A percentile compares a stretch with the other conserved stretches of the same genome.
Conservation (phyloP, 2,329 filamentous ascomycete genomes). For the Fusarium verrucosum region DNA sequence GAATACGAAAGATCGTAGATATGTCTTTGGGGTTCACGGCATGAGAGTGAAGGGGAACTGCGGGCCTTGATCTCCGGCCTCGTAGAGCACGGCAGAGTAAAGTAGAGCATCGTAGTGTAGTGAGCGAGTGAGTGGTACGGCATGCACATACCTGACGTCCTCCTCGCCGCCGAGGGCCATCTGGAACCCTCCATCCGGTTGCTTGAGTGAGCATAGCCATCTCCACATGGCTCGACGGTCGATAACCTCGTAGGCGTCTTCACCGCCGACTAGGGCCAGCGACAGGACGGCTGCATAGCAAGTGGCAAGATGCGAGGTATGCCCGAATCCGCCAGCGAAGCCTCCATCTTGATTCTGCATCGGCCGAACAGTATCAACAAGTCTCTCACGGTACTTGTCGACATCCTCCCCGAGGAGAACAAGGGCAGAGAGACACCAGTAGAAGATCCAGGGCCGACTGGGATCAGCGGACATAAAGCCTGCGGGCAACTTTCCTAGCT, state of each 20-base stretch:
- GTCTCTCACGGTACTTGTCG: conserved; percentile 70
- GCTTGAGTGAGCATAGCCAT: conserved; percentile 88
- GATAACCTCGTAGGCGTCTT: conserved; percentile 77
- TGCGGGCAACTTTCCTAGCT: conserved; percentile 70
- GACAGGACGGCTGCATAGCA: conserved; percentile 87
- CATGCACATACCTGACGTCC: conserved; percentile 77
- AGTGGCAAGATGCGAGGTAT: conserved; percentile 86
- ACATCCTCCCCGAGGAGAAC: conserved; percentile 79
- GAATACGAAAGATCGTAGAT: background rate
- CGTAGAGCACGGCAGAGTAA: background rate
- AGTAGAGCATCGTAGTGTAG: background rate
- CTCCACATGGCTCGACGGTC: conserved; percentile 89
- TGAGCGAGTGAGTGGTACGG: too few relatives aligned
- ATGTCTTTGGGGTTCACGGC: conserved; percentile 4
- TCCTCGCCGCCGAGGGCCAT: conserved; percentile 89
- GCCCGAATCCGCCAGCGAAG: conserved; percentile 93
- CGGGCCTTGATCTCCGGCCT: conserved; percentile 26
- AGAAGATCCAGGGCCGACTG: conserved; percentile 91
- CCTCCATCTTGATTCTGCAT: conserved; percentile 87
- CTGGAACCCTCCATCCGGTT: conserved; percentile 87
- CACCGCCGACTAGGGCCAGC: conserved; percentile 79
- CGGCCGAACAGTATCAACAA: conserved; percentile 78
- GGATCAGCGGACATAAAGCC: conserved; percentile 81
- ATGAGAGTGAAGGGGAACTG: conserved; percentile 19
- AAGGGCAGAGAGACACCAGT: conserved; percentile 86